Evolutionary conservation across 495 filamentous ascomycete genomes (phyloP).

Genomic region (Astrocystis sublimbata): DNA sequence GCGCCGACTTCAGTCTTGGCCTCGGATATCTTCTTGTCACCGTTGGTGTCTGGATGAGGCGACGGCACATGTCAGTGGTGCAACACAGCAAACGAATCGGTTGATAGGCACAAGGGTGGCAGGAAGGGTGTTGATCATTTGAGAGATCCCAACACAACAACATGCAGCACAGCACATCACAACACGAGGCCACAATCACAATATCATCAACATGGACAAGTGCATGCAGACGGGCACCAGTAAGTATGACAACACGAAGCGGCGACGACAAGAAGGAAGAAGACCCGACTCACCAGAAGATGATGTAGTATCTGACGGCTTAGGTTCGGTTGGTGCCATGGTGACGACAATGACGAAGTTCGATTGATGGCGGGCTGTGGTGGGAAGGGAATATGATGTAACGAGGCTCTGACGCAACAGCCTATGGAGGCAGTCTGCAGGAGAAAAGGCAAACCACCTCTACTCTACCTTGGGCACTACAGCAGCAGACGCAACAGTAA

Average conservation of each 20-base stretch:
- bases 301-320: slow-evolving; percentile 35
- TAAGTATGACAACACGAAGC: slow-evolving; percentile 3
- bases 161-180: slow-evolving; percentile 17
- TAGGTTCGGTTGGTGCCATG: slow-evolving; percentile 36
- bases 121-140: background rate
- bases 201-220: slow-evolving; percentile 12
- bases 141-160: background rate
- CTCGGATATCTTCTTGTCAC: slow-evolving; percentile 39
- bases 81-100: slow-evolving; percentile 21
- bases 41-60: slow-evolving; percentile 28
- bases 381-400: slow-evolving; percentile 38
- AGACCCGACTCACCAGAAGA: slow-evolving; percentile 34
- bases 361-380: slow-evolving; percentile 27
- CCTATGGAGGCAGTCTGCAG: slow-evolving; percentile 36
- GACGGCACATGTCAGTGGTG: slow-evolving; percentile 27
- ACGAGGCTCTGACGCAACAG: slow-evolving; percentile 35
- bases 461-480: slow-evolving; percentile 17
- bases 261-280: background rate
- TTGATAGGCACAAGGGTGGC: background rate
- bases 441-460: slow-evolving; percentile 34
- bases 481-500: slow-evolving; percentile 14
- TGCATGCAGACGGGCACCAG: background rate
- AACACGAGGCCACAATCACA: slow-evolving; percentile 14
- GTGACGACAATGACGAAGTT: slow-evolving; percentile 40
- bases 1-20: slow-evolving; percentile 38